Percentiles rank a stretch among this genome's conserved stretches.
These are phyloP conservation scores for Termitomyces sp. DNA, from an alignment of 1,284 basidiomycete genomes.

Conservation along the genomic window DNA sequence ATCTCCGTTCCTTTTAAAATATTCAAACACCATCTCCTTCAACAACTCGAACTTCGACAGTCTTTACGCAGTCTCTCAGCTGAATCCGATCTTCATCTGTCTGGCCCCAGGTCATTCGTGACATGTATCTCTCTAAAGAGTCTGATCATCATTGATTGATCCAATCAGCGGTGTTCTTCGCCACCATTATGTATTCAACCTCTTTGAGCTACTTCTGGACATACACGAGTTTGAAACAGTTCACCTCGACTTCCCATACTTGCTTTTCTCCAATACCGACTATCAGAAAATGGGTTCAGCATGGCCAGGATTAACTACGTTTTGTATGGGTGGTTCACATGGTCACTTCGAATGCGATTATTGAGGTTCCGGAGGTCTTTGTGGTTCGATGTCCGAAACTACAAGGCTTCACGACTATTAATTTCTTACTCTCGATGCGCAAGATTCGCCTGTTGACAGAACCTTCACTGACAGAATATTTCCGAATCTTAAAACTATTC, in stretches of 20 bases:
- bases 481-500: conserved; percentile 8
- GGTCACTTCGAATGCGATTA: conserved; percentile 5
- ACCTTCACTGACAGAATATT: conserved; percentile 7
- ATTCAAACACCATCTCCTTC: conserved; percentile 5
- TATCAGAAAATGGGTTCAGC: conserved; percentile 3
- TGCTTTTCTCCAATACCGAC: conserved; percentile 5
- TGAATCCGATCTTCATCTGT: not conserved
- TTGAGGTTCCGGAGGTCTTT: conserved; percentile 1
- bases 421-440: conserved; percentile 7
- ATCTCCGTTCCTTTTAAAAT: not conserved
- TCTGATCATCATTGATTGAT: not conserved
- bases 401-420: not conserved
- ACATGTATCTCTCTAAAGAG: not conserved
- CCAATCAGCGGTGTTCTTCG: not conserved
- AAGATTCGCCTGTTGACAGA: conserved; percentile 2
- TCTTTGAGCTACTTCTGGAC: conserved; percentile 8
- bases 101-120: conserved; percentile 1
- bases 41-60: conserved; percentile 7
- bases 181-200: not conserved
- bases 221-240: conserved; percentile 2
- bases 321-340: conserved; percentile 3
- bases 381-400: conserved; percentile 4
- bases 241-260: conserved; percentile 7
- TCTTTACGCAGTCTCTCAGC: not conserved
- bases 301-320: conserved; percentile 2